Percentiles rank a stretch among this genome's conserved stretches.
These are phyloP conservation scores for Lichtheimia hyalospora DNA, from an alignment of 371 early-diverging fungal species.

Conservation along the genomic window DNA sequence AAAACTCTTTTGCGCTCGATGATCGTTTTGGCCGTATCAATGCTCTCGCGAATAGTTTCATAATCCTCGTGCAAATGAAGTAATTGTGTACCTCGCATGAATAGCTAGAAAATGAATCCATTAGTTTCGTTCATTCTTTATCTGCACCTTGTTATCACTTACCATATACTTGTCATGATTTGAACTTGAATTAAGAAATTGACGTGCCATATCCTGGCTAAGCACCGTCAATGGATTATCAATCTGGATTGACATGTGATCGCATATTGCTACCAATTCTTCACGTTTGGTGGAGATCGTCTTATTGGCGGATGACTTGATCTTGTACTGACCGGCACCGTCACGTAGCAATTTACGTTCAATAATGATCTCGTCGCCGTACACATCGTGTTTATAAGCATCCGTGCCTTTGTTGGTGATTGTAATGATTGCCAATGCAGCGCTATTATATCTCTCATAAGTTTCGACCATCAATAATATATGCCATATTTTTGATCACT, in stretches of 20 bases:
- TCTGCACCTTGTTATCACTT: not conserved
- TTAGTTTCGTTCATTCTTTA: not conserved
- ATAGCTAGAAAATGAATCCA: slow-evolving; percentile 48
- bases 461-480: not conserved
- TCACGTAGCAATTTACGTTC: slow-evolving; percentile 82
- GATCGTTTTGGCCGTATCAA: slow-evolving; percentile 58
- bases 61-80: slow-evolving; percentile 77
- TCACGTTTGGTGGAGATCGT: slow-evolving; percentile 74
- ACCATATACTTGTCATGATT: slow-evolving; percentile 84
- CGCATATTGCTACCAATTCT: slow-evolving; percentile 80
- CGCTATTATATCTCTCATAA: slow-evolving; percentile 26
- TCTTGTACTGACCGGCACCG: slow-evolving; percentile 71
- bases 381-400: slow-evolving; percentile 78
- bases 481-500: slow-evolving; percentile 7
- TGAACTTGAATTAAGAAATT: slow-evolving; percentile 83
- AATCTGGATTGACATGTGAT: slow-evolving; percentile 87
- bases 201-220: slow-evolving; percentile 90
- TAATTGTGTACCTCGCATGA: slow-evolving; percentile 86
- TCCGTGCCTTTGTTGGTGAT: slow-evolving; percentile 84
- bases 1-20: slow-evolving; percentile 55
- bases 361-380: slow-evolving; percentile 79
- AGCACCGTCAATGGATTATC: slow-evolving; percentile 93
- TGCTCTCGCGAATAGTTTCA: slow-evolving; percentile 61
- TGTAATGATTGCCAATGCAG: slow-evolving; percentile 66
- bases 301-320: slow-evolving; percentile 63